Base-by-base conservation (phyloP, 805 yeast species). In the Isabelozyma rhagii region DNA sequence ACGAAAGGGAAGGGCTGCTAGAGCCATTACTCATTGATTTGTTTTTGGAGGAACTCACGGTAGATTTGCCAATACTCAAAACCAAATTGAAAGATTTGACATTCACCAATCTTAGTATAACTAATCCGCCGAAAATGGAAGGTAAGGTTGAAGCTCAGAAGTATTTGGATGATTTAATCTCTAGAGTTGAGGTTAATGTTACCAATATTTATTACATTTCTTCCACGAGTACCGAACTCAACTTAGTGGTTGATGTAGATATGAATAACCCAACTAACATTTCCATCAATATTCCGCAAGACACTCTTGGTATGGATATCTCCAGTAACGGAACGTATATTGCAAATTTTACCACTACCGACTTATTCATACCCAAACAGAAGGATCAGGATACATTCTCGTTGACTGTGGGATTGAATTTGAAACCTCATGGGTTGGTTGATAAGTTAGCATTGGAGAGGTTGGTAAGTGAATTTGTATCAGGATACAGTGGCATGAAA, bases 261-360 rank as follows among this genome's bases (percentile, higher is more conserved):
- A 34, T 76, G 3, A 36, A 47, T 10, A 77, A 75, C 52, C 76
- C 78, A 1, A 54, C 69, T 18, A 54, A 54, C 15, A 45, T 57
- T 8, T 58, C 66, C 1, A 40, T 67, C 13, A 62, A 57, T 2
- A 34, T 67, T 4, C 59, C 66, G 5, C 49, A 55, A 7, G 62
- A 64, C 28, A 41, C 44, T 2, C n/a, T 69, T 6, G 56, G 55
- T 5, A 53, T 75, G 17, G 57, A 61, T 5, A 45, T 76, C 5
- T 54, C 47, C 2, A 65, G 60, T 51, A 71, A 75, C 47, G 64
- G 62, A 1, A 63, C 77, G 0, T 46, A 28, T 1, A 54, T 79
- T 38, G 82, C 77, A 0, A 47, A 49, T 6, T 41, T 71, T 5
- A 60, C 53, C 14, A 11, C 72, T 0, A 31, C 55, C 0, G 60